Percentiles rank a stretch among this genome's conserved stretches.
Conservation (phyloP, 768 basidiomycete species). For the Floccularia luteovirens region DNA sequence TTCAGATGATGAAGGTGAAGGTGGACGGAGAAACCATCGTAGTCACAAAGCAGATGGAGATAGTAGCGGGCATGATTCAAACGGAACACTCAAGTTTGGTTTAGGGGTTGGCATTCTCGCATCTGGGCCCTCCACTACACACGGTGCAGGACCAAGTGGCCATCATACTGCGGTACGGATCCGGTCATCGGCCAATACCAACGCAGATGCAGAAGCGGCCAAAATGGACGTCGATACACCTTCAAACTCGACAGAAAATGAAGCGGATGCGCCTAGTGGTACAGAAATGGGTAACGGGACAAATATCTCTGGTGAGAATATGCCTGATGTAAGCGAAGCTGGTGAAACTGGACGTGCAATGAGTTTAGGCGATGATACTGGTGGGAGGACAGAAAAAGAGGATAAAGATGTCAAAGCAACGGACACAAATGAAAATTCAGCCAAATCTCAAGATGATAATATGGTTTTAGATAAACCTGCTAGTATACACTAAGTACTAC, state of each 20-base stretch:
- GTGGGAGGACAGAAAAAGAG: no score
- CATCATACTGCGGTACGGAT: slow-evolving; percentile 48
- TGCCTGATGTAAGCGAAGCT: no score
- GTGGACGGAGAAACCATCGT: slow-evolving; percentile 66
- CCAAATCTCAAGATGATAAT: no score
- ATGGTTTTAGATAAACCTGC: no score
- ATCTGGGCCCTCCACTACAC: slow-evolving; percentile 49
- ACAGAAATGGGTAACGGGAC: neutral
- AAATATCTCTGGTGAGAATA: neutral
- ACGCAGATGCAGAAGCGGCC: slow-evolving; percentile 13
- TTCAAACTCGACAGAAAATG: slow-evolving; percentile 19
- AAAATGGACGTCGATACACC: slow-evolving; percentile 36
- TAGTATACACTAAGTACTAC: no score
- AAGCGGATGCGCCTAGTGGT: slow-evolving; percentile 4
- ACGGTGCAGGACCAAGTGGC: slow-evolving; percentile 73
- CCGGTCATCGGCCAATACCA: slow-evolving; percentile 21
- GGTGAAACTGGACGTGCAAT: no score
- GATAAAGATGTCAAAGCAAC: no score
- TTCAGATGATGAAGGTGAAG: slow-evolving; percentile 96
- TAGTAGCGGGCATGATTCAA: slow-evolving; percentile 36
- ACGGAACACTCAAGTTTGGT: slow-evolving; percentile 48
- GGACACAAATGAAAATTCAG: no score
- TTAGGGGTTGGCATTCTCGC: slow-evolving; percentile 68
- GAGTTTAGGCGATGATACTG: no score
- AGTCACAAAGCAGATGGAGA: slow-evolving; percentile 50